Evolutionary conservation across 208 protist genomes (phyloP).

Genomic region (Tritrichomonas foetus): DNA sequence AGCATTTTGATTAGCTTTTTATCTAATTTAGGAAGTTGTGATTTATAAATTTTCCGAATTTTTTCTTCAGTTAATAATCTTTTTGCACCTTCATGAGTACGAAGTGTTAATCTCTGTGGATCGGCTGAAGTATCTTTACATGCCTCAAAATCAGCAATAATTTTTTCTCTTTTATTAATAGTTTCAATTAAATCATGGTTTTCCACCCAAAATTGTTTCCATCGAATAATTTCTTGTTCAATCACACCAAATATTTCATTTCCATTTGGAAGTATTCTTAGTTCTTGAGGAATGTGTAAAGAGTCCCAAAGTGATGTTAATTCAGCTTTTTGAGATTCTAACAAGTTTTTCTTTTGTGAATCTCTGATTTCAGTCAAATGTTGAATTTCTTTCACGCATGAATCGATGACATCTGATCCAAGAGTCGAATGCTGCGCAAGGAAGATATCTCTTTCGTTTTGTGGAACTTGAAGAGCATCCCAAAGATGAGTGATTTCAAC

Average conservation of each 20-base stretch:
- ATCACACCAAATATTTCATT: too few species aligned
- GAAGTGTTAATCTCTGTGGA: neutral
- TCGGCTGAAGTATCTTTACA: neutral
- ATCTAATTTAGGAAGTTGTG: neutral
- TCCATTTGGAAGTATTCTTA: too few species aligned
- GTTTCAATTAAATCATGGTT: neutral
- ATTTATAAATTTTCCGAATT: neutral
- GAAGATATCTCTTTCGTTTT: neutral
- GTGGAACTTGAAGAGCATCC: neutral
- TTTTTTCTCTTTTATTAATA: neutral
- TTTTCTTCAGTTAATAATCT: neutral
- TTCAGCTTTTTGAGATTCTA: neutral
- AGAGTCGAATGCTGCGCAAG: neutral
- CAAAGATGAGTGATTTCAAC: neutral
- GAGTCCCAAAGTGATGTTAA: neutral
- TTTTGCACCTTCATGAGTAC: neutral
- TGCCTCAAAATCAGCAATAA: neutral
- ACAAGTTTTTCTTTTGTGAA: neutral
- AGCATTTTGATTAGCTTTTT: neutral
- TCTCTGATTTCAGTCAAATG: neutral
- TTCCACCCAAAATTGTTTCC: neutral
- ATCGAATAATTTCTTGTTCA: neutral
- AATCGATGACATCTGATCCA: neutral
- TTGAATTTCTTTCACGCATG: neutral
- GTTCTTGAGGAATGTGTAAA: neutral